Evolutionary conservation across 768 basidiomycete species (phyloP).

Genomic region (Leucosporidium creatinivorum): DNA sequence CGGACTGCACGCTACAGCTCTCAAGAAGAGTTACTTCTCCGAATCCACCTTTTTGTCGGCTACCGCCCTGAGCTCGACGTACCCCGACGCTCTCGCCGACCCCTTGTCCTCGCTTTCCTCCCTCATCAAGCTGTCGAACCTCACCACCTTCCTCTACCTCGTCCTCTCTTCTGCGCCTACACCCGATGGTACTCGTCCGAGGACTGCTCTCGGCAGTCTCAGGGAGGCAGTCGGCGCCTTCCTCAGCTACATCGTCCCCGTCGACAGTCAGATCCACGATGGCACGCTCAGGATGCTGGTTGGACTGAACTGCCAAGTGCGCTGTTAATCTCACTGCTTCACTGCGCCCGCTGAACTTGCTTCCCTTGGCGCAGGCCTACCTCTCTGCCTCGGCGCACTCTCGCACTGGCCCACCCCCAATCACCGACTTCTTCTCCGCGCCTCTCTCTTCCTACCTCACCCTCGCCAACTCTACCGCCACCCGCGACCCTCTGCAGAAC

Average conservation of each 20-base stretch:
- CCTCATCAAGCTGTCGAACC: not conserved
- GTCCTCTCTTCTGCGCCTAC: not conserved
- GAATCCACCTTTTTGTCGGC: not conserved
- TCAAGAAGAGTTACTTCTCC: not conserved
- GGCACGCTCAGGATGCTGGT: not conserved
- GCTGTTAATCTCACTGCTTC: too few relatives aligned
- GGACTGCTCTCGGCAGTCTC: not conserved
- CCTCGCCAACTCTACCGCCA: not conserved
- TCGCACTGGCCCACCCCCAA: not conserved
- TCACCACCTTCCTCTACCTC: conserved; percentile 4
- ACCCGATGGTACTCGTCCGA: not conserved
- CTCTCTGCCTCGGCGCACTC: not conserved
- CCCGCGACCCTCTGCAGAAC: not conserved
- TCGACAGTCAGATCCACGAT: not conserved
- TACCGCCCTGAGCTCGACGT: not conserved
- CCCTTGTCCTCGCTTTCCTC: not conserved
- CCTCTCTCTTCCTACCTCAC: not conserved
- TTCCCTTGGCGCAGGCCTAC: not conserved
- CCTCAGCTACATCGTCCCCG: not conserved
- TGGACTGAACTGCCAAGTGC: not conserved
- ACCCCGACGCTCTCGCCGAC: not conserved
- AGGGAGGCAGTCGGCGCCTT: not conserved
- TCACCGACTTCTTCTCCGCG: not conserved
- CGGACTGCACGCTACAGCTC: not conserved
- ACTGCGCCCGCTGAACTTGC: not conserved